A percentile compares a stretch with the other conserved stretches of the same genome.
phyloP scores from a whole-genome alignment of 2,329 filamentous ascomycete genomes.

The Biscogniauxia marginata region DNA sequence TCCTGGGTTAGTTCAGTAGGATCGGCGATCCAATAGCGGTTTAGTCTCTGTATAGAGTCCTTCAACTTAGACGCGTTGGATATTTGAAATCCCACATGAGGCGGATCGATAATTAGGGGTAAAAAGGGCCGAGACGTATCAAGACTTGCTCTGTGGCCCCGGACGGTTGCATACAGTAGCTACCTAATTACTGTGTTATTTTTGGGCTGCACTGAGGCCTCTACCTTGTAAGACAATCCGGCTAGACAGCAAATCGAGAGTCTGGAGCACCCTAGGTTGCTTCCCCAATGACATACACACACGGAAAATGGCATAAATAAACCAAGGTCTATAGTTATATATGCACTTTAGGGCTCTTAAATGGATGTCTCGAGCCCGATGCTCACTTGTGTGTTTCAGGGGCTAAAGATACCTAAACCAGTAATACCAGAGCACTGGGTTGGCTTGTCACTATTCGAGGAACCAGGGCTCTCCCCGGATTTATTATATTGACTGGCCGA shows the following conservation, averaged over 20 bases:
- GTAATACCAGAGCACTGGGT: slow-evolving; percentile 10
- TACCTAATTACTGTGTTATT: background rate
- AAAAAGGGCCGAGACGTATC: background rate
- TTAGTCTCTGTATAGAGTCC: background rate
- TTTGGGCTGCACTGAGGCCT: background rate
- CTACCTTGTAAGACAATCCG: background rate
- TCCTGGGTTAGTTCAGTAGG: background rate
- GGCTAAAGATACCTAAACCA: slow-evolving; percentile 4
- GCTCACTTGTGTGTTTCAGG: slow-evolving; percentile 15
- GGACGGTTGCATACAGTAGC: background rate
- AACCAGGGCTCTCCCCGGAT: slow-evolving; percentile 6
- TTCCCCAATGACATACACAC: background rate
- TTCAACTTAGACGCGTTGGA: background rate
- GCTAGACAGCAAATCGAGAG: background rate
- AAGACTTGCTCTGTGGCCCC: background rate
- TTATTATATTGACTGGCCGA: background rate
- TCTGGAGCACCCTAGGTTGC: background rate
- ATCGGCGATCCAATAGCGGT: background rate
- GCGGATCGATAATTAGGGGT: slow-evolving; percentile 1
- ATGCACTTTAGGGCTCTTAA: slow-evolving; percentile 13
- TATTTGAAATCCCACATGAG: slow-evolving; percentile 4
- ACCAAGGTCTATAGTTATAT: slow-evolving; percentile 14
- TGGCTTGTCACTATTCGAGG: slow-evolving; percentile 8
- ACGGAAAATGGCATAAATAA: slow-evolving; percentile 15
- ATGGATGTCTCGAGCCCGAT: slow-evolving; percentile 4